Evolutionary conservation across 257 asterid species (phyloP).

Genomic region (Penstemon eatonii): DNA sequence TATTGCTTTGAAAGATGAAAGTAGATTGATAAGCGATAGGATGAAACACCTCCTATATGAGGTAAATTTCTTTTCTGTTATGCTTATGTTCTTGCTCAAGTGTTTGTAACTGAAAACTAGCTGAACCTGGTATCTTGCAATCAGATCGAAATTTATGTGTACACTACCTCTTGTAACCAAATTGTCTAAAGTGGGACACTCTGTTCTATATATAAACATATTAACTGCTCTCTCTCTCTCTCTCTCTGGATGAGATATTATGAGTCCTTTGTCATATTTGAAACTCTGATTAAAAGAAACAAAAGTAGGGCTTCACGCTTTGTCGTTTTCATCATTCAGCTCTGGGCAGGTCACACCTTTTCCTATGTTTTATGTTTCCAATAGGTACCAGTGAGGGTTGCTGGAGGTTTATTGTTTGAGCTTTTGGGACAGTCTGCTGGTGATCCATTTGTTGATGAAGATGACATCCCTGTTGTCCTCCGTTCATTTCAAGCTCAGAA

Average conservation of each 20-base stretch:
- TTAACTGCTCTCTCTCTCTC: not conserved
- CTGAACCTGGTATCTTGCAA: conserved; percentile 9
- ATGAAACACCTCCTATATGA: conserved; percentile 94
- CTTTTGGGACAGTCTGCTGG: conserved; percentile 95
- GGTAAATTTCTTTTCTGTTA: conserved; percentile 41
- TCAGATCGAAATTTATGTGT: conserved; percentile 9
- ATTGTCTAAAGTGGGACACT: conserved; percentile 3
- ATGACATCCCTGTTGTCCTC: conserved; percentile 86
- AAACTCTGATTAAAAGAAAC: conserved; percentile 6
- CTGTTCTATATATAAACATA: not conserved
- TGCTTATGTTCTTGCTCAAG: conserved; percentile 26
- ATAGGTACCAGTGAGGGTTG: conserved; percentile 96
- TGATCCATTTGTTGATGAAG: conserved; percentile 82
- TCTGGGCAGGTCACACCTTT: not conserved
- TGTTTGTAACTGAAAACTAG: conserved; percentile 13
- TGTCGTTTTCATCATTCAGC: not conserved
- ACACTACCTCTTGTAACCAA: not conserved
- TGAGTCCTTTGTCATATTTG: conserved; percentile 3
- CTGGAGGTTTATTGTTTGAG: conserved; percentile 93
- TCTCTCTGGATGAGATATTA: conserved; percentile 19
- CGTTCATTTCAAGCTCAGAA: conserved; percentile 98
- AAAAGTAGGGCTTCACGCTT: not conserved
- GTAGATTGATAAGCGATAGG: conserved; percentile 82
- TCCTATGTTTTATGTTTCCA: conserved; percentile 23
- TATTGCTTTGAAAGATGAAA: conserved; percentile 83